phyloP scores from a whole-genome alignment of 2,329 filamentous ascomycete species.

The Hymenoscyphus scutula region DNA sequence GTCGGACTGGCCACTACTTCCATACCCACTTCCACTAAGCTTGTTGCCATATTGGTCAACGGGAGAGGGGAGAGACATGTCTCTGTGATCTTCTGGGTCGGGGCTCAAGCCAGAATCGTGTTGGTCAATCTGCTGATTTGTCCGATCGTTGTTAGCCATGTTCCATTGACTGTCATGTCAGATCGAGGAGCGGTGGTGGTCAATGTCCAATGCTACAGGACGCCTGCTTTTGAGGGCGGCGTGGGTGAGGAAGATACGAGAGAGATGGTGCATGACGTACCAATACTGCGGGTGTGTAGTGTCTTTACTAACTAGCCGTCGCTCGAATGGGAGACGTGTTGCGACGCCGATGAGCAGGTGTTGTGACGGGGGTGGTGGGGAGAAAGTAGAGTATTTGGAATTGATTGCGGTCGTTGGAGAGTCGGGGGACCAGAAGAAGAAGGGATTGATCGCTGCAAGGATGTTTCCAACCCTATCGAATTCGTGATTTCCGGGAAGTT shows the following conservation, averaged over 20 bases:
- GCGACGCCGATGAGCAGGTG: not conserved
- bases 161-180: constrained; percentile 12
- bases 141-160: constrained; percentile 23
- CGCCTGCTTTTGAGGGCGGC: not conserved
- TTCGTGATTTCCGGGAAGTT: not conserved
- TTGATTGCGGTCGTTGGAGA: constrained; percentile 4
- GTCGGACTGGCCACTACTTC: constrained; percentile 34
- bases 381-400: constrained; percentile 31
- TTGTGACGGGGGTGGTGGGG: constrained; percentile 15
- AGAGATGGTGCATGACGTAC: constrained; percentile 25
- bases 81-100: constrained; percentile 9
- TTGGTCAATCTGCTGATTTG: constrained; percentile 13
- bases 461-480: constrained; percentile 7
- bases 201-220: constrained; percentile 5
- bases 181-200: constrained; percentile 5
- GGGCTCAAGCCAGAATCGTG: constrained; percentile 11
- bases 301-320: constrained; percentile 13
- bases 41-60: constrained; percentile 32
- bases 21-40: constrained; percentile 32
- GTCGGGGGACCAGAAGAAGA: not conserved
- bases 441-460: constrained; percentile 6
- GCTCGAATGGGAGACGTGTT: not conserved
- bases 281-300: not conserved
- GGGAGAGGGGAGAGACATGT: constrained; percentile 33
- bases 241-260: not conserved